Conservation (phyloP, 225 moss, liverwort and hornwort species). For the Ulota crispa region DNA sequence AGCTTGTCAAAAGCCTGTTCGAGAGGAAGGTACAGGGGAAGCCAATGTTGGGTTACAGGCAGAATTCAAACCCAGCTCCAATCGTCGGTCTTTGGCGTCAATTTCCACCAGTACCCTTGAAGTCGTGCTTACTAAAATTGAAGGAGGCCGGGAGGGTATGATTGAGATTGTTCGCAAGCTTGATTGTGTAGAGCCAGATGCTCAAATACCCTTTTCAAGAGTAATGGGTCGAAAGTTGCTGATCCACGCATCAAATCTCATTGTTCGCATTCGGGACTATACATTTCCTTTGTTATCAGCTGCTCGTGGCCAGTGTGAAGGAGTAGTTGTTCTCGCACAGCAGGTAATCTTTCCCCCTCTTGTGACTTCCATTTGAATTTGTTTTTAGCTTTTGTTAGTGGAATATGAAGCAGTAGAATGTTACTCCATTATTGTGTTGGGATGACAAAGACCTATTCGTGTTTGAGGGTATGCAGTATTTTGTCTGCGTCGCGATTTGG, state of each 20-base stretch:
- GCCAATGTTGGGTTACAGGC: conserved; percentile 67
- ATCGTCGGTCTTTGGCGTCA: conserved; percentile 76
- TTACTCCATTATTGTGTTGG: neutral
- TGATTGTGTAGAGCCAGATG: conserved; percentile 68
- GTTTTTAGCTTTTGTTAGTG: conserved; percentile 8
- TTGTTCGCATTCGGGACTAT: conserved; percentile 75
- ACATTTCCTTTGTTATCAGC: conserved; percentile 74
- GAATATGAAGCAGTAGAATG: neutral
- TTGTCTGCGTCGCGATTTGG: neutral
- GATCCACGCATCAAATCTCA: conserved; percentile 65
- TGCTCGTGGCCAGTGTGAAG: conserved; percentile 67
- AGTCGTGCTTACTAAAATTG: conserved; percentile 68
- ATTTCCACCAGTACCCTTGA: conserved; percentile 63
- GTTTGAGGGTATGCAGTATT: neutral
- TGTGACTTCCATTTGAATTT: neutral
- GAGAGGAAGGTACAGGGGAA: conserved; percentile 70
- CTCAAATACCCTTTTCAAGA: conserved; percentile 73
- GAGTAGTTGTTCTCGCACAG: conserved; percentile 84
- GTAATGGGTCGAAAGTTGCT: conserved; percentile 74
- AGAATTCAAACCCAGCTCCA: conserved; percentile 69
- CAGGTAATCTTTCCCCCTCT: conserved; percentile 41
- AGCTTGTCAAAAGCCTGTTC: conserved; percentile 71
- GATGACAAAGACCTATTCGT: neutral
- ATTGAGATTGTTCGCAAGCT: conserved; percentile 71
- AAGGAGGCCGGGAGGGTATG: conserved; percentile 74